Percentiles rank a stretch among this genome's conserved stretches.
Conservation (phyloP, 2,329 filamentous ascomycete genomes). For the Fusarium lateritium region DNA sequence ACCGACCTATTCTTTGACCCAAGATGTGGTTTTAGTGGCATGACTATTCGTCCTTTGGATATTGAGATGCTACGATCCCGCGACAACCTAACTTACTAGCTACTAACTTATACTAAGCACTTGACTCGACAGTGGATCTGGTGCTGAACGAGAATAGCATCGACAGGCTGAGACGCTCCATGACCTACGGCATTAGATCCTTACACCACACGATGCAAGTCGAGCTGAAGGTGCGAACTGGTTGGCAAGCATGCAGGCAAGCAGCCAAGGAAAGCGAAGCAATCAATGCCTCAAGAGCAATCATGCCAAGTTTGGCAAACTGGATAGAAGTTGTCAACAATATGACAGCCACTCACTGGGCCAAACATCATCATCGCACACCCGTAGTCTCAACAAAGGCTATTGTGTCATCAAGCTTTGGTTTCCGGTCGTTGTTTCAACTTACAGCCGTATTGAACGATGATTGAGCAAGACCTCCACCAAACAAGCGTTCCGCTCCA, state of each 20-base stretch:
- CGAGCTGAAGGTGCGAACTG: conserved; percentile 29
- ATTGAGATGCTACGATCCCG: conserved; percentile 12
- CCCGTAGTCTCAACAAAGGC: conserved; percentile 7
- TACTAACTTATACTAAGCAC: background rate
- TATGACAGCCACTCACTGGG: conserved; percentile 13
- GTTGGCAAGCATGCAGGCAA: conserved; percentile 23
- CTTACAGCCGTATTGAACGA: conserved; percentile 16
- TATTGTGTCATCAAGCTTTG: conserved; percentile 30
- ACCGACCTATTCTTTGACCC: background rate
- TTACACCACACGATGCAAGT: conserved; percentile 16
- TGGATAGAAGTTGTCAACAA: conserved; percentile 16
- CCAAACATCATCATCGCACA: conserved; percentile 12
- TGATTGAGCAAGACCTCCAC: conserved; percentile 28
- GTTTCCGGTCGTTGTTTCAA: conserved; percentile 39
- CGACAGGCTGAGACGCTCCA: conserved; percentile 2
- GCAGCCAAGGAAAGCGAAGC: conserved; percentile 5
- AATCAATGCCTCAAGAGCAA: conserved; percentile 22
- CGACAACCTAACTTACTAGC: conserved; percentile 5
- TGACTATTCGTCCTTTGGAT: conserved; percentile 17
- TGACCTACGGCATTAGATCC: conserved; percentile 4
- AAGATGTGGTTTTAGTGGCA: conserved; percentile 26
- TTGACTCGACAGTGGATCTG: conserved; percentile 27
- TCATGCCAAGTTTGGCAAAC: conserved; percentile 7
- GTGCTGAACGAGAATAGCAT: conserved; percentile 3
- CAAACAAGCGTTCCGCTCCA: conserved; percentile 32